These are phyloP conservation scores for Alternaria arbusti DNA, from an alignment of 2,329 filamentous ascomycete genomes.

Conservation along the genomic window DNA sequence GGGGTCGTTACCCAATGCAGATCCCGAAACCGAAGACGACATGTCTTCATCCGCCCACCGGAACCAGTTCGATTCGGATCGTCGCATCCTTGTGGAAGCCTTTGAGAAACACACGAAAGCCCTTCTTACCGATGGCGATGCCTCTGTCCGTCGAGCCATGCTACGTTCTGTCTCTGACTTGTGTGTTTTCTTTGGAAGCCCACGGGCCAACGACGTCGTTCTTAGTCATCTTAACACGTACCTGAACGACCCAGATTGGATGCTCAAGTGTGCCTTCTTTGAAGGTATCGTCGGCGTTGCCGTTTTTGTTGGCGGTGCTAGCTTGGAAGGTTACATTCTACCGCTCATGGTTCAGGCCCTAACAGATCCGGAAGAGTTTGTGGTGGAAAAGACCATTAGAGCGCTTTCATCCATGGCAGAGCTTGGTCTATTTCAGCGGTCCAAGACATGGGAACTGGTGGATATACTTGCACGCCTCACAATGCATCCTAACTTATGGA, in stretches of 20 bases:
- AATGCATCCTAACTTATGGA: slow-evolving; percentile 94
- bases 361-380: slow-evolving; percentile 90
- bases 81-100: slow-evolving; percentile 78
- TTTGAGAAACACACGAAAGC: slow-evolving; percentile 90
- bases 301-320: slow-evolving; percentile 85
- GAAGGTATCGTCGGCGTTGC: slow-evolving; percentile 94
- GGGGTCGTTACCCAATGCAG: slow-evolving; percentile 76
- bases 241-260: slow-evolving; percentile 95
- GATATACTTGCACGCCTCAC: slow-evolving; percentile 84
- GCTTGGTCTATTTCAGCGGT: slow-evolving; percentile 83
- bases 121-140: slow-evolving; percentile 84
- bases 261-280: slow-evolving; percentile 94
- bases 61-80: slow-evolving; percentile 86
- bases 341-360: slow-evolving; percentile 95
- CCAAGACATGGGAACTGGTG: slow-evolving; percentile 85
- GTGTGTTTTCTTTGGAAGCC: slow-evolving; percentile 92
- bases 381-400: slow-evolving; percentile 87
- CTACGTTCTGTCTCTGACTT: slow-evolving; percentile 88
- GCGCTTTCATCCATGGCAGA: slow-evolving; percentile 88
- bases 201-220: slow-evolving; percentile 94
- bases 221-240: slow-evolving; percentile 97
- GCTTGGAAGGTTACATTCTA: slow-evolving; percentile 91
- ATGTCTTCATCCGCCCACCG: slow-evolving; percentile 74
- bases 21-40: slow-evolving; percentile 80
- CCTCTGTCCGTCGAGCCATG: slow-evolving; percentile 87